Percentiles rank a stretch among this genome's conserved stretches.
phyloP scores from a whole-genome alignment of 1,284 basidiomycete genomes.

The Ganoderma leucocontextum region DNA sequence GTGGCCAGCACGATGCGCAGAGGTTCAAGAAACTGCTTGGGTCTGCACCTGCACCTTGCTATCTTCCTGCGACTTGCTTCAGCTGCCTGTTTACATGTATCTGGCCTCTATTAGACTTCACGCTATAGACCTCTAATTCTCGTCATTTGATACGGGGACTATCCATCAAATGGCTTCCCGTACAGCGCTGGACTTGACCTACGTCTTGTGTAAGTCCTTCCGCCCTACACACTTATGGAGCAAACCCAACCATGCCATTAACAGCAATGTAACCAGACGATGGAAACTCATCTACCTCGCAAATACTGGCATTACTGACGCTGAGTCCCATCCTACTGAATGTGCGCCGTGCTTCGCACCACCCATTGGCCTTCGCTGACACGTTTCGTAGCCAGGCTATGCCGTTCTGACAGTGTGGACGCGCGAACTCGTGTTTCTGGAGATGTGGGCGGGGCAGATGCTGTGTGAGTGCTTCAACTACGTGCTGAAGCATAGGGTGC shows the following conservation, averaged over 20 bases:
- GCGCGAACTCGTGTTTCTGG: constrained; percentile 79
- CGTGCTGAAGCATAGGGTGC: constrained; percentile 72
- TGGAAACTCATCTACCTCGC: constrained; percentile 66
- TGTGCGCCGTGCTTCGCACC: constrained; percentile 1
- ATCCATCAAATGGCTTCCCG: constrained; percentile 13
- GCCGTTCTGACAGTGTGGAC: constrained; percentile 79
- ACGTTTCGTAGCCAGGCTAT: constrained; percentile 70
- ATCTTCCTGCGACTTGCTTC: neutral
- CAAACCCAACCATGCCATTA: constrained; percentile 19
- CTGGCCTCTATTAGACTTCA: neutral
- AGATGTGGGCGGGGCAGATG: constrained; percentile 86
- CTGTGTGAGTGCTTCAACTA: constrained; percentile 78
- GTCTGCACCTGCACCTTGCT: neutral
- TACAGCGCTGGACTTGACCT: constrained; percentile 63
- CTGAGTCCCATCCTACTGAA: constrained; percentile 29
- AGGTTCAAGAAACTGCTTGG: too few relatives aligned
- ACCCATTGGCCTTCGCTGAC: neutral
- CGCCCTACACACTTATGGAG: too few relatives aligned
- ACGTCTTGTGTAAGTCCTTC: constrained; percentile 67
- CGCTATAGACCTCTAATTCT: neutral
- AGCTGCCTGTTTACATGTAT: neutral
- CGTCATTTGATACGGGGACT: neutral
- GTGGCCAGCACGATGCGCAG: too few relatives aligned
- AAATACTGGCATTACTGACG: constrained; percentile 73
- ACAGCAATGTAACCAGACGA: constrained; percentile 59